phyloP scores from a whole-genome alignment of 805 yeast genomes.

The Lachancea waltii region DNA sequence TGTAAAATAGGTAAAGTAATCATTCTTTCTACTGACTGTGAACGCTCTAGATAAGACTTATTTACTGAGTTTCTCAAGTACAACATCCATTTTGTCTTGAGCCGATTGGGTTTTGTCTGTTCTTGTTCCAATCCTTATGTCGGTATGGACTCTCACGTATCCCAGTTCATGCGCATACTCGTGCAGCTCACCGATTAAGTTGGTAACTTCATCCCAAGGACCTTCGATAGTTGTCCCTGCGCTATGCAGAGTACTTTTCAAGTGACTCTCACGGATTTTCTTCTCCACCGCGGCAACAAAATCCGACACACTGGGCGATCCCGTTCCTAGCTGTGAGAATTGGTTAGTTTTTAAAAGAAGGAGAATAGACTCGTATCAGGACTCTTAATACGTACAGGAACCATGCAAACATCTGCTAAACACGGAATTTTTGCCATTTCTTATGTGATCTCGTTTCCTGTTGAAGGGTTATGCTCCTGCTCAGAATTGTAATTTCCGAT shows the following conservation, averaged over 20 bases:
- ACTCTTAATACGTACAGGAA: conserved; percentile 58
- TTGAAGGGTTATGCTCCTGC: too few relatives aligned
- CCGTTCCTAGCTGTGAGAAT: conserved; percentile 59
- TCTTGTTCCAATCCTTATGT: conserved; percentile 82
- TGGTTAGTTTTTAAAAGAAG: too few relatives aligned
- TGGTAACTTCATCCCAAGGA: conserved; percentile 86
- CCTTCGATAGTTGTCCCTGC: conserved; percentile 92
- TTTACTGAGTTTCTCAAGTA: conserved; percentile 43
- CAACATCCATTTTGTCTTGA: conserved; percentile 63
- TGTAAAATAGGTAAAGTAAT: conserved; percentile 10
- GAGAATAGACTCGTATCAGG: too few relatives aligned
- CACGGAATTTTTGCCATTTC: conserved; percentile 42
- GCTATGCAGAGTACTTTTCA: conserved; percentile 70
- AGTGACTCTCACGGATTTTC: conserved; percentile 52
- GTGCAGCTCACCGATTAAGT: conserved; percentile 70
- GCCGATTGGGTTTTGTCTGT: conserved; percentile 68
- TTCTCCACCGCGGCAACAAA: conserved; percentile 68
- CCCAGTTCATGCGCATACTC: conserved; percentile 65
- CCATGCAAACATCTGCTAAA: conserved; percentile 78
- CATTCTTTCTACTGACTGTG: neutral
- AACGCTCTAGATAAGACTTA: conserved; percentile 6
- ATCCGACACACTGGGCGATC: conserved; percentile 69
- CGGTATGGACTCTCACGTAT: conserved; percentile 74
- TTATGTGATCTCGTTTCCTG: too few relatives aligned
- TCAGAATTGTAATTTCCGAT: too few relatives aligned